These are phyloP conservation scores for Suillus placidus DNA, from an alignment of 768 basidiomycete species.

Conservation along the genomic window DNA sequence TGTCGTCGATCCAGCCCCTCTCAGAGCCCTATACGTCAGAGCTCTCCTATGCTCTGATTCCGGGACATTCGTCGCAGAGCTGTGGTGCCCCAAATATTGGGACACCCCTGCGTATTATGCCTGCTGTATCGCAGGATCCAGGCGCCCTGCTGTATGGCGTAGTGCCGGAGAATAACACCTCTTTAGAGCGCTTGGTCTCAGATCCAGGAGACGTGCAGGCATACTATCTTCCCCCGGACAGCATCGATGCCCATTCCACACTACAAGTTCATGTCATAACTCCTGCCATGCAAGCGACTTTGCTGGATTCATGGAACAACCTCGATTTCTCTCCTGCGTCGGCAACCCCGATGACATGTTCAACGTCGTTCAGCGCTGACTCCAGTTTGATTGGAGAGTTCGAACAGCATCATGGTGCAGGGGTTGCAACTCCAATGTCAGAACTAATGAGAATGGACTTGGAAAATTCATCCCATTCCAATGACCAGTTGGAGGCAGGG, in stretches of 20 bases:
- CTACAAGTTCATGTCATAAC: neutral
- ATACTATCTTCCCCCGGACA: neutral
- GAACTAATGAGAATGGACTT: neutral
- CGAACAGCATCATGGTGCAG: neutral
- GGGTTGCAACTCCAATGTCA: neutral
- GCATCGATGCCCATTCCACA: neutral
- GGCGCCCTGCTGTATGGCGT: neutral
- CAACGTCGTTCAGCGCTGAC: conserved; percentile 1
- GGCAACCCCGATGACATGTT: neutral
- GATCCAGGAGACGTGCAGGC: neutral
- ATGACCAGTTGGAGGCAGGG: neutral
- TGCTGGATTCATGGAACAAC: neutral
- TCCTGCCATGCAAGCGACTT: neutral
- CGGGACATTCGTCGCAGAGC: neutral
- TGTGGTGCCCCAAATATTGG: neutral
- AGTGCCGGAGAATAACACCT: neutral
- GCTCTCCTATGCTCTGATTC: conserved; percentile 2
- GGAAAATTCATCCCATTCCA: neutral
- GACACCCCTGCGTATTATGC: neutral
- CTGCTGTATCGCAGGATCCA: conserved; percentile 3
- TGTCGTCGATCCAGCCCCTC: neutral
- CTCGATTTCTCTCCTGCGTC: neutral
- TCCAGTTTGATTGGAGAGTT: neutral
- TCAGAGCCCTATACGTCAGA: conserved; percentile 3
- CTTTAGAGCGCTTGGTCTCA: too few relatives aligned